Conservation (phyloP, 1,139 yeast species). For the Geotrichum australiense region DNA sequence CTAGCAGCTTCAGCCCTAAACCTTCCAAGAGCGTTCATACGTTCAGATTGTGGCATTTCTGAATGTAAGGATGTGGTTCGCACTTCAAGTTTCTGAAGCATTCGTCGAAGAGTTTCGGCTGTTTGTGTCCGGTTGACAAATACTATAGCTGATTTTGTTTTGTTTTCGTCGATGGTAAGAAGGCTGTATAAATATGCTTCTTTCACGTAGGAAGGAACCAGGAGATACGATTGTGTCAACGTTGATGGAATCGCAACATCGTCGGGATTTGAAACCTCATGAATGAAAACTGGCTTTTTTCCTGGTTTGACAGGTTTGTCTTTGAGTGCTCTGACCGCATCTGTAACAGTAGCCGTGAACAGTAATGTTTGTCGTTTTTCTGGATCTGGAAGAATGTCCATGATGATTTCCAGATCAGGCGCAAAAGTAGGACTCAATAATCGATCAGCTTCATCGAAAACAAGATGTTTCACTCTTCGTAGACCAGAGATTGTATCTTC, state of each 20-base stretch:
- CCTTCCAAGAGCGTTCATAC: slow-evolving; percentile 84
- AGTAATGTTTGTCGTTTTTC: slow-evolving; percentile 74
- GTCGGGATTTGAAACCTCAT: slow-evolving; percentile 67
- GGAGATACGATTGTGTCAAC: slow-evolving; percentile 47
- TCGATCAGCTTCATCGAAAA: slow-evolving; percentile 95
- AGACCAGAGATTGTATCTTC: slow-evolving; percentile 81
- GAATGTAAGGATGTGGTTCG: slow-evolving; percentile 89
- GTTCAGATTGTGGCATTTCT: slow-evolving; percentile 86
- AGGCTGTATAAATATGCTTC: slow-evolving; percentile 78
- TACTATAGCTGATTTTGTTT: slow-evolving; percentile 65
- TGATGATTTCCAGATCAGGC: slow-evolving; percentile 62
- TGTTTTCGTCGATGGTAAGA: slow-evolving; percentile 55
- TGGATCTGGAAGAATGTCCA: slow-evolving; percentile 63
- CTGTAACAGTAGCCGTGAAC: slow-evolving; percentile 95
- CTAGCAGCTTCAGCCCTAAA: slow-evolving; percentile 94
- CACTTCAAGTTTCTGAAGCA: slow-evolving; percentile 63
- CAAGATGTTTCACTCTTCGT: slow-evolving; percentile 68
- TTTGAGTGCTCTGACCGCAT: slow-evolving; percentile 75
- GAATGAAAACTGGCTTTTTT: slow-evolving; percentile 63
- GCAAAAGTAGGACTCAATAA: slow-evolving; percentile 78
- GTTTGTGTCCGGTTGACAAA: slow-evolving; percentile 88
- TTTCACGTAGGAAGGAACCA: slow-evolving; percentile 76
- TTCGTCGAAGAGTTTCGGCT: slow-evolving; percentile 78
- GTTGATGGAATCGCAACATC: slow-evolving; percentile 74
- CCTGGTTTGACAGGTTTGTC: slow-evolving; percentile 57